Evolutionary conservation across 768 basidiomycete genomes (phyloP).

Genomic region (Tricholoma terreum): DNA sequence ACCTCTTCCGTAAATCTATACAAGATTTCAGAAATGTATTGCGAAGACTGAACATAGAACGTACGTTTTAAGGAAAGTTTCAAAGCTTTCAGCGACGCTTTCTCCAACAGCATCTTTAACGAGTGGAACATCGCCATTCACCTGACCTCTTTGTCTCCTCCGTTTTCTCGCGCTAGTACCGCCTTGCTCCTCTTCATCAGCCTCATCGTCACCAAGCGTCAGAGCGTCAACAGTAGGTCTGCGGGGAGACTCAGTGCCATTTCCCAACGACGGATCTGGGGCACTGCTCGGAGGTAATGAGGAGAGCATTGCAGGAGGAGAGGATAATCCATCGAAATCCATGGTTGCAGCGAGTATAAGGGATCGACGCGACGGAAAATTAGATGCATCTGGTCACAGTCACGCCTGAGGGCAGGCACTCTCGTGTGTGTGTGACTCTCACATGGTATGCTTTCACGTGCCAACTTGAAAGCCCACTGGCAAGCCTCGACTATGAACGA

Average conservation of each 20-base stretch:
- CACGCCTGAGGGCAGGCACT: constrained; percentile 36
- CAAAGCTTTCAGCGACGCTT: constrained; percentile 89
- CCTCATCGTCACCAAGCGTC: constrained; percentile 53
- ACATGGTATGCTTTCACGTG: constrained; percentile 5
- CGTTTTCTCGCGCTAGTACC: constrained; percentile 34
- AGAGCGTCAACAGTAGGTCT: constrained; percentile 51
- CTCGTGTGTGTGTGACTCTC: constrained; percentile 34
- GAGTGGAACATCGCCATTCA: constrained; percentile 70
- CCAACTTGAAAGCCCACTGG: constrained; percentile 6
- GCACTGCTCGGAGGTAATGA: constrained; percentile 52
- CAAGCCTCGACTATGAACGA: constrained; percentile 35
- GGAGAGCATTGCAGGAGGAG: constrained; percentile 50
- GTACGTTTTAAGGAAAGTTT: constrained; percentile 88
- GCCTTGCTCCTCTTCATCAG: constrained; percentile 38
- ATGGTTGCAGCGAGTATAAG: constrained; percentile 27
- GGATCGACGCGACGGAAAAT: constrained; percentile 34
- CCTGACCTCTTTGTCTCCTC: constrained; percentile 48
- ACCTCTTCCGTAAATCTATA: constrained; percentile 82
- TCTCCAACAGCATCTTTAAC: constrained; percentile 96
- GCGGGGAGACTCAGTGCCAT: constrained; percentile 33
- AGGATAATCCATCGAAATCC: constrained; percentile 57
- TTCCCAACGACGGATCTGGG: constrained; percentile 35
- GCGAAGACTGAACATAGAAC: constrained; percentile 24
- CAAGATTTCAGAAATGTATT: constrained; percentile 10
- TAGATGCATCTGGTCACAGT: constrained; percentile 20